Base-by-base conservation (phyloP, 169 alveolate genomes). In the Eimeria falciformis region DNA sequence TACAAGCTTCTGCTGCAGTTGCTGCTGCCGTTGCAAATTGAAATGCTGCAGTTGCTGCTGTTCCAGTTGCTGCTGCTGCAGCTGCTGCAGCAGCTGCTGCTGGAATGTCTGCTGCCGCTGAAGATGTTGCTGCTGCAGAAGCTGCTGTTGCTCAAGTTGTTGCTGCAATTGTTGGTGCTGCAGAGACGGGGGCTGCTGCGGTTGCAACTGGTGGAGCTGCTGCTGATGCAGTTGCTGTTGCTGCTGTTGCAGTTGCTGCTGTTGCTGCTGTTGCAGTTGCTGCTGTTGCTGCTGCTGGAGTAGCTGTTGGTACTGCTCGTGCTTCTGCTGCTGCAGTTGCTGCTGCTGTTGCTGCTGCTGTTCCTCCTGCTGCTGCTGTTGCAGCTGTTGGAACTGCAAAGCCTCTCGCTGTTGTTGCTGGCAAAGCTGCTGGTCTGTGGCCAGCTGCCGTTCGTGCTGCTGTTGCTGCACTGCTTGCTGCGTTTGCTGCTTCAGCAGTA, bases 331-430 rank as follows among this genome's bases (percentile, higher is more conserved):
- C 6, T 7, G 40, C 2, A 18, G n/a, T 37, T 73, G 84, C 33
- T 43, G 84, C 56, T 43, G 65, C 84, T 73, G 84, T 40, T 58
- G 71, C 84, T 45, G 84, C 84, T 1, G 45, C 65, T 37, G 56
- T 9, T 40, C 65, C 33, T 73, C 37, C 84, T 73, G 84, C 66
- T 65, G 75, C 40, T 65, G 75, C 43, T 65, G 75, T 21, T 6
- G 21, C 75, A 25, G 69, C 69, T 66, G 79, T 33, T 27, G 55
- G 55, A 3, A 5, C 53, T 27, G 47, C 40, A n/a, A n/a, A n/a
- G n/a, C n/a, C n/a, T n/a, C n/a, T n/a, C n/a, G n/a, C n/a, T n/a
- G n/a, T n/a, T n/a, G n/a, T n/a, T n/a, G n/a, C n/a, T n/a, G n/a
- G n/a, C n/a, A n/a, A n/a, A n/a, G n/a, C n/a, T n/a, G n/a, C n/a